Percentiles rank a stretch among this genome's conserved stretches.
These are phyloP conservation scores for Myrica gale DNA, from an alignment of 306 rosid species.

Conservation along the genomic window DNA sequence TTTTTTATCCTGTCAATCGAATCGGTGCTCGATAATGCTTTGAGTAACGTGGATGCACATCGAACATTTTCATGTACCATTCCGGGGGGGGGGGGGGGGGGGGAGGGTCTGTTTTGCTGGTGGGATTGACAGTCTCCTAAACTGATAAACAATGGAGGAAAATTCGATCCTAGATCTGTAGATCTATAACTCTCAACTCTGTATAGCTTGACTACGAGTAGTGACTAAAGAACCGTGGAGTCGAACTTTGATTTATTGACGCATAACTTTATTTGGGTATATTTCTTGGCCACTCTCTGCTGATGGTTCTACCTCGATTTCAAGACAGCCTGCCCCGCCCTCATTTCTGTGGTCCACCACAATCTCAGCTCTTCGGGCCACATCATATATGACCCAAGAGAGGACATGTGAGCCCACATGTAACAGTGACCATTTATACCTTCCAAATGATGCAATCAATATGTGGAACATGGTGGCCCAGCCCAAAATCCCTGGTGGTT, in stretches of 20 bases:
- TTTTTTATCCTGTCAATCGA: background rate
- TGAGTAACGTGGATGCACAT: background rate
- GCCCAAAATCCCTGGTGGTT: slow-evolving; percentile 20
- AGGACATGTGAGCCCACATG: slow-evolving; percentile 37
- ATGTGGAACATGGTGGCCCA: slow-evolving; percentile 23
- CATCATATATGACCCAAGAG: slow-evolving; percentile 18
- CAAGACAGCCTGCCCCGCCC: background rate
- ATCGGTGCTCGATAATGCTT: background rate
- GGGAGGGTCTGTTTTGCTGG: background rate
- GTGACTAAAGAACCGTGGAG: no score
- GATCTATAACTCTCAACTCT: no score
- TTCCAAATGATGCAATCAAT: slow-evolving; percentile 7
- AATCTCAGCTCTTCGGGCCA: slow-evolving; percentile 23
- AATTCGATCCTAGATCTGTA: no score
- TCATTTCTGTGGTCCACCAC: slow-evolving; percentile 25
- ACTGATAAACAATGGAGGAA: background rate
- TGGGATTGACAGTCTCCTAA: background rate
- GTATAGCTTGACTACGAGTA: no score
- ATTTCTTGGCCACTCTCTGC: background rate
- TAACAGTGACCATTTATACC: slow-evolving; percentile 10
- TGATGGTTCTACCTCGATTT: background rate
- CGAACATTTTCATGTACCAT: background rate
- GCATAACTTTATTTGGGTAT: no score
- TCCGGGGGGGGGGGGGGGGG: background rate
- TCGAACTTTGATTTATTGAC: no score